phyloP scores from a whole-genome alignment of 768 basidiomycete species.

The Mrakia frigida region DNA sequence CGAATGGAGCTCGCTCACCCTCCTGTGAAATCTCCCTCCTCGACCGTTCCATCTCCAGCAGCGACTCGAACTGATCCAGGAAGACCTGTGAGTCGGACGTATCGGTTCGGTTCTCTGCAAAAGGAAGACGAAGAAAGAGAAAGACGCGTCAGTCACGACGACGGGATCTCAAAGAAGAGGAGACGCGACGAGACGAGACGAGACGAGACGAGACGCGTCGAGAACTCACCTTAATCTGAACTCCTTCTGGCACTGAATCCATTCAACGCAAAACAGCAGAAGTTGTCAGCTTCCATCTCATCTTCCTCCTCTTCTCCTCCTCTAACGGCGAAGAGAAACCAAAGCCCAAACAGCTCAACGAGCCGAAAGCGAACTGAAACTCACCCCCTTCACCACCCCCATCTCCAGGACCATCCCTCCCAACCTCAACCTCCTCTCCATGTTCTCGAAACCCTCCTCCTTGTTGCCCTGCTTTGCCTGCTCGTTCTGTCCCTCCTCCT shows the following conservation, averaged over 20 bases:
- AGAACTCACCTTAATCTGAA: conserved; percentile 23
- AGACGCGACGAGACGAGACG: background rate
- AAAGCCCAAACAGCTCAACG: background rate
- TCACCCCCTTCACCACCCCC: conserved; percentile 25
- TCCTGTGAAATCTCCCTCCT: conserved; percentile 17
- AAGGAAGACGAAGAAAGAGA: too few species aligned
- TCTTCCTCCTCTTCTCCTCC: background rate
- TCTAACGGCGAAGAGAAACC: background rate
- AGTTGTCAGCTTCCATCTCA: background rate
- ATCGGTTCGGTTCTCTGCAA: conserved; percentile 28
- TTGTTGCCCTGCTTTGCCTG: background rate
- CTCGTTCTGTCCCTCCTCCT: background rate
- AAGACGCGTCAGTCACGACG: background rate
- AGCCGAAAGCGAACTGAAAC: too few species aligned
- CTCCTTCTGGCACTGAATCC: conserved; percentile 24
- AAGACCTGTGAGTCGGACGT: conserved; percentile 15
- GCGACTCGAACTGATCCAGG: background rate
- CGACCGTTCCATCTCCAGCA: background rate
- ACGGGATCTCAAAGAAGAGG: background rate
- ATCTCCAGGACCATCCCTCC: conserved; percentile 27
- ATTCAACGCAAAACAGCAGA: background rate
- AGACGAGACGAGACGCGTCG: conserved; percentile 4
- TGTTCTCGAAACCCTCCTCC: background rate
- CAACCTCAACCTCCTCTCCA: conserved; percentile 7
- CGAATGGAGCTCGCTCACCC: conserved; percentile 18